A percentile compares a stretch with the other conserved stretches of the same genome.
These are phyloP conservation scores for Graphilbum ipis-grandicollis DNA, from an alignment of 2,329 filamentous ascomycete species.

Conservation along the genomic window DNA sequence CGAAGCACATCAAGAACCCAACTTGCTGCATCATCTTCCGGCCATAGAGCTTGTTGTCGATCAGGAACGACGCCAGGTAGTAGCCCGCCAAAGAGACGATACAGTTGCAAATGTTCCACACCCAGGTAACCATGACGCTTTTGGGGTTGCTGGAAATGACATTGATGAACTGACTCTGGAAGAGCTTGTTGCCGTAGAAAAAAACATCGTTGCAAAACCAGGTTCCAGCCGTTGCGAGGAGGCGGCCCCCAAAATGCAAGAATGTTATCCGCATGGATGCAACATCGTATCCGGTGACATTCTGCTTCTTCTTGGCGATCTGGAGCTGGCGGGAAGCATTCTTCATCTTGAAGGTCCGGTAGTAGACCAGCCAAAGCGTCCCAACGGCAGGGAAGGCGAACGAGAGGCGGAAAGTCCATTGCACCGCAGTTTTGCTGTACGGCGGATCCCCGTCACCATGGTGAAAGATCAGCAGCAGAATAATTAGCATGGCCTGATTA, in stretches of 20 bases:
- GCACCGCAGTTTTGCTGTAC: conserved; percentile 59
- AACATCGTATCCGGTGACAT: conserved; percentile 87
- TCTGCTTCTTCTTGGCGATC: conserved; percentile 66
- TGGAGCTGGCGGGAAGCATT: conserved; percentile 69
- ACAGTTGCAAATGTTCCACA: conserved; percentile 86
- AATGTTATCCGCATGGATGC: conserved; percentile 64
- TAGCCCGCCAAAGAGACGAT: conserved; percentile 75
- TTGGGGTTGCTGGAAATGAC: conserved; percentile 10
- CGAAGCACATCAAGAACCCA: conserved; percentile 82
- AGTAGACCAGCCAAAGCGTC: conserved; percentile 90
- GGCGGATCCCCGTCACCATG: conserved; percentile 57
- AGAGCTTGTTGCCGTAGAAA: conserved; percentile 59
- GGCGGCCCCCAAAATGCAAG: conserved; percentile 67
- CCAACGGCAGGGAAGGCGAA: conserved; percentile 84
- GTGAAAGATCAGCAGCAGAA: conserved; percentile 80
- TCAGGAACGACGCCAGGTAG: conserved; percentile 74
- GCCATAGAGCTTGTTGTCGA: conserved; percentile 93
- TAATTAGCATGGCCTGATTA: conserved; percentile 81
- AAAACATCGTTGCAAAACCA: conserved; percentile 98
- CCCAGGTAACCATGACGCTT: conserved; percentile 73
- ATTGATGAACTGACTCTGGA: conserved; percentile 10
- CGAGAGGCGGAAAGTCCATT: conserved; percentile 83
- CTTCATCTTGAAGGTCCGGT: conserved; percentile 89
- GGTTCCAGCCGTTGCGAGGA: conserved; percentile 69
- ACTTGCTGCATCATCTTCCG: conserved; percentile 93